Conservation (phyloP, 495 filamentous ascomycete species). For the Hypoxylon fuscum region DNA sequence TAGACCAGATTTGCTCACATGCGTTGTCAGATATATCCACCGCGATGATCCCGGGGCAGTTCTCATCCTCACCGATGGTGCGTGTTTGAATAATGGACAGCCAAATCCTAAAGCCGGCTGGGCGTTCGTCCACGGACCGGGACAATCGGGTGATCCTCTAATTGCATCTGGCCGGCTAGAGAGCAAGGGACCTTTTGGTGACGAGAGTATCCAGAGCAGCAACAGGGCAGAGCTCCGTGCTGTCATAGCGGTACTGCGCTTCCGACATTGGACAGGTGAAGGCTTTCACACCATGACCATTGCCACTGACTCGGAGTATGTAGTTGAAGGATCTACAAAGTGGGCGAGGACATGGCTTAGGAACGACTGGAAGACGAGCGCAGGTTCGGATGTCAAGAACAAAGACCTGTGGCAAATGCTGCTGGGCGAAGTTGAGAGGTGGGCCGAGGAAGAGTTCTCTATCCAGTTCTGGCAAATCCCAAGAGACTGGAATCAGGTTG, state of each 20-base stretch:
- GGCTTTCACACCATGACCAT: constrained; percentile 52
- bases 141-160: background rate
- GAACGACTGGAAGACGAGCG: constrained; percentile 49
- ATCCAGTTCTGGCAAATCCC: constrained; percentile 57
- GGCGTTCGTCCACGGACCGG: constrained; percentile 44
- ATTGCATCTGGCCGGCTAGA: constrained; percentile 43
- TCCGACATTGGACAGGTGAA: constrained; percentile 49
- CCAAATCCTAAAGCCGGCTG: constrained; percentile 48
- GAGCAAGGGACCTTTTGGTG: constrained; percentile 45
- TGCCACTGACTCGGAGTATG: constrained; percentile 59
- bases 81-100: constrained; percentile 50
- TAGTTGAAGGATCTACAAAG: constrained; percentile 50
- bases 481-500: constrained; percentile 49
- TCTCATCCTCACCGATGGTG: constrained; percentile 47
- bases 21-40: constrained; percentile 43
- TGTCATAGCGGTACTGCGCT: constrained; percentile 49
- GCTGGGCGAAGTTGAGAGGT: constrained; percentile 46
- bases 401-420: constrained; percentile 55
- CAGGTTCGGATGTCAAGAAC: constrained; percentile 46
- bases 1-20: constrained; percentile 9
- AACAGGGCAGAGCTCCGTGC: constrained; percentile 59
- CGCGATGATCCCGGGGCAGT: constrained; percentile 18
- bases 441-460: constrained; percentile 29
- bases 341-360: constrained; percentile 52
- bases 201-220: constrained; percentile 45